phyloP scores from a whole-genome alignment of 495 filamentous ascomycete genomes.

The Bacidia gigantensis region DNA sequence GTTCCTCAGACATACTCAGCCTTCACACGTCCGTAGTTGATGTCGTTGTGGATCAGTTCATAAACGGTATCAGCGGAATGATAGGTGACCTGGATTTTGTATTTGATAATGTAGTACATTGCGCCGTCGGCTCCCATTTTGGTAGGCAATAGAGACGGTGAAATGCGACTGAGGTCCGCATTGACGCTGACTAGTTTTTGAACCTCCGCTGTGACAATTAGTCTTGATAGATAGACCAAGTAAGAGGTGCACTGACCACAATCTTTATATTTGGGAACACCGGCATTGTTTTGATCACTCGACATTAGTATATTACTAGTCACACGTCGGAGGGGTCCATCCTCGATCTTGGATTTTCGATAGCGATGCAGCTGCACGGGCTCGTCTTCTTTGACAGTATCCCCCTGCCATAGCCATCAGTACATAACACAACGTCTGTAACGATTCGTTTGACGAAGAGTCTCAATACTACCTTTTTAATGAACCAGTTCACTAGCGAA shows the following conservation, averaged over 20 bases:
- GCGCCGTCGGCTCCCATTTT: conserved; percentile 15
- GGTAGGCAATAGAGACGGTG: not conserved
- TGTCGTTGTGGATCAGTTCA: conserved; percentile 16
- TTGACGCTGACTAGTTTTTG: conserved; percentile 9
- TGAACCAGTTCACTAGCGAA: conserved; percentile 20
- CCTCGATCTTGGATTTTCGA: not conserved
- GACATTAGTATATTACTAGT: conserved; percentile 1
- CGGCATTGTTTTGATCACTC: conserved; percentile 11
- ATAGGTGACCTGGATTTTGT: conserved; percentile 18
- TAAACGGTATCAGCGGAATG: conserved; percentile 22
- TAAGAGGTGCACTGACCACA: not conserved
- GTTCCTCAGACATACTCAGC: conserved; percentile 19
- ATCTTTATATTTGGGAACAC: conserved; percentile 10
- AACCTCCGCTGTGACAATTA: not conserved
- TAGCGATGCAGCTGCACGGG: conserved; percentile 12
- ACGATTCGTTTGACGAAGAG: too few species aligned
- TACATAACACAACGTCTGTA: too few species aligned
- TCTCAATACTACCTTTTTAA: conserved; percentile 23
- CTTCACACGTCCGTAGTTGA: conserved; percentile 18
- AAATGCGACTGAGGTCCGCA: conserved; percentile 13
- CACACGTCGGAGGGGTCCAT: conserved; percentile 12
- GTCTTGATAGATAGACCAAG: not conserved
- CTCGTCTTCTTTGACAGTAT: conserved; percentile 17
- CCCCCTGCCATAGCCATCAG: conserved; percentile 17
- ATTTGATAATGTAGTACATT: conserved; percentile 17